Conservation (phyloP, 2,329 filamentous ascomycete genomes). For the Xylariaceae sp. region DNA sequence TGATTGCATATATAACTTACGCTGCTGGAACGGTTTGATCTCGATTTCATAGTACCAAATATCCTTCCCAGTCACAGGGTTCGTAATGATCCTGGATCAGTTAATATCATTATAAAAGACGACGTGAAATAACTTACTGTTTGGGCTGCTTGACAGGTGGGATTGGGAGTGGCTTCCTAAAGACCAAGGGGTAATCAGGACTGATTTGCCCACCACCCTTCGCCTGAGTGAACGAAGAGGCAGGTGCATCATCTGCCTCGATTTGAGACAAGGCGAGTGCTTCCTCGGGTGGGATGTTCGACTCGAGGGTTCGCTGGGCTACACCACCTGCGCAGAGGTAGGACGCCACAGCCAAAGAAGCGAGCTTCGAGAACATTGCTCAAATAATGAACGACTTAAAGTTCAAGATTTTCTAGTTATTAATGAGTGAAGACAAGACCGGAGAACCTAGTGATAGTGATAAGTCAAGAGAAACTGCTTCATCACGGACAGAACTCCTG, state of each 20-base stretch:
- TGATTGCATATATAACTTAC: background rate
- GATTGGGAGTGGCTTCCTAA: constrained; percentile 48
- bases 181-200: constrained; percentile 27
- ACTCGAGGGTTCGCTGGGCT: constrained; percentile 26
- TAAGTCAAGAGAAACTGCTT: constrained; percentile 4
- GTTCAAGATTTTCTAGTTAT: background rate
- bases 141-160: constrained; percentile 51
- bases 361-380: constrained; percentile 30
- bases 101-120: background rate
- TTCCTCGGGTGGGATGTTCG: constrained; percentile 34
- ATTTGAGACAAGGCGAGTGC: constrained; percentile 29
- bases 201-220: background rate
- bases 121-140: constrained; percentile 42
- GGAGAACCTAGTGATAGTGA: constrained; percentile 2
- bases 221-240: constrained; percentile 5
- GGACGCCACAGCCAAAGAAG: constrained; percentile 24
- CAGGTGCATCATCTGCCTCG: constrained; percentile 30
- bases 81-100: constrained; percentile 41
- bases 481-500: background rate
- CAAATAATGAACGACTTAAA: constrained; percentile 7
- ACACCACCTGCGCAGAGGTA: constrained; percentile 25
- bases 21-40: constrained; percentile 37
- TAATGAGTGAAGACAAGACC: constrained; percentile 6
- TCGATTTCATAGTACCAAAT: constrained; percentile 51
- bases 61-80: constrained; percentile 44